phyloP scores from a whole-genome alignment of 345 rosid genomes.

The Microthlaspi erraticum region DNA sequence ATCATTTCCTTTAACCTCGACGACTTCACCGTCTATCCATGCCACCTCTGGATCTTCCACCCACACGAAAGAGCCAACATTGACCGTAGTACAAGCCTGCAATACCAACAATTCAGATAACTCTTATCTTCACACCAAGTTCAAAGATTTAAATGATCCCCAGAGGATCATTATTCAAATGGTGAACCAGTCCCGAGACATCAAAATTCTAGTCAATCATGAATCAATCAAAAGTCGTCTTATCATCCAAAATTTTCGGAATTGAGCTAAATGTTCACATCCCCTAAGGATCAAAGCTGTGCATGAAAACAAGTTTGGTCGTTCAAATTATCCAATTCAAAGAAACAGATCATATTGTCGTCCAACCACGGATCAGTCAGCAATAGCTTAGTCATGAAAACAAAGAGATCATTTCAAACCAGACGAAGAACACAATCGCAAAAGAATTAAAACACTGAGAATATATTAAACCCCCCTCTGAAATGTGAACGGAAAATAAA shows the following conservation, averaged over 20 bases:
- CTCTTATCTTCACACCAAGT: neutral
- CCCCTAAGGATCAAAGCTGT: neutral
- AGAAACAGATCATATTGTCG: constrained; percentile 6
- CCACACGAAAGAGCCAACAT: constrained; percentile 87
- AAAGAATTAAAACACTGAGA: neutral
- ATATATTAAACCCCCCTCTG: neutral
- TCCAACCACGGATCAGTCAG: constrained; percentile 15
- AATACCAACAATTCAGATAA: constrained; percentile 9
- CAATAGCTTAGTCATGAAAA: constrained; percentile 15
- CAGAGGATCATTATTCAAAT: neutral
- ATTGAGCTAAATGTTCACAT: neutral
- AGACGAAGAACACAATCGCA: constrained; percentile 26
- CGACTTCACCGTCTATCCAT: constrained; percentile 92
- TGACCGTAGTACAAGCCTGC: constrained; percentile 54
- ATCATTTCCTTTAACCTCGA: constrained; percentile 65
- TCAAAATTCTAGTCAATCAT: constrained; percentile 31
- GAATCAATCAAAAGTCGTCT: constrained; percentile 39
- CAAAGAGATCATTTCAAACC: neutral
- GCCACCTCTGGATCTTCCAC: constrained; percentile 83
- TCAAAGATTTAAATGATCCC: constrained; percentile 3
- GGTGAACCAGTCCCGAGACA: neutral
- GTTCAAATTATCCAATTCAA: neutral
- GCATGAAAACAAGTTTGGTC: constrained; percentile 8
- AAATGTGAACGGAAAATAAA: constrained; percentile 27
- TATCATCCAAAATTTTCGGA: neutral